A percentile compares a stretch with the other conserved stretches of the same genome.
phyloP scores from a whole-genome alignment of 192 early-diverging fungal species.

The Rhizophagus prolifer region DNA sequence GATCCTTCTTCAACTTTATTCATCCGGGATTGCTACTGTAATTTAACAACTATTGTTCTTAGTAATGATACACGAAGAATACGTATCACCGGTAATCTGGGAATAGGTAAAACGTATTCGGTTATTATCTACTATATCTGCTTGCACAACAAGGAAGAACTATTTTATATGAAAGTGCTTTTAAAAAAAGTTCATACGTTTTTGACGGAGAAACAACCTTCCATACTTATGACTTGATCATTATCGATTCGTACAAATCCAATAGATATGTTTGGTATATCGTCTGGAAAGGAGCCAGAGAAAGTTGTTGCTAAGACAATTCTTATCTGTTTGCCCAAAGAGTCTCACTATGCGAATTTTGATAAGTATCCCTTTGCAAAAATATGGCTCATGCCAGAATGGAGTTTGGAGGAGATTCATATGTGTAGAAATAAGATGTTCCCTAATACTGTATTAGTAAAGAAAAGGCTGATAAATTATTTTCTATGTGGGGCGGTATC shows the following conservation, averaged over 20 bases:
- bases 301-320: background rate
- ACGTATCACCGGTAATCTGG: constrained; percentile 21
- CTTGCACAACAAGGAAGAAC: constrained; percentile 11
- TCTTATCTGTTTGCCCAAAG: constrained; percentile 14
- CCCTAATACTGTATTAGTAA: background rate
- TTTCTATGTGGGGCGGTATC: constrained; percentile 10
- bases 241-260: background rate
- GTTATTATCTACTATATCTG: constrained; percentile 19
- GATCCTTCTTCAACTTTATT: background rate
- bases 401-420: constrained; percentile 11
- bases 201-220: background rate
- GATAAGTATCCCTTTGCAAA: background rate
- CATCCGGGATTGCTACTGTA: constrained; percentile 11
- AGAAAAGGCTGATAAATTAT: background rate
- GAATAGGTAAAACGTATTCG: constrained; percentile 21
- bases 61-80: background rate
- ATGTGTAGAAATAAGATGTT: constrained; percentile 9
- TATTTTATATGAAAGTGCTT: background rate
- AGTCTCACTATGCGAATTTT: constrained; percentile 4
- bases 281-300: background rate
- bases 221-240: background rate
- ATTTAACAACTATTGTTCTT: constrained; percentile 8
- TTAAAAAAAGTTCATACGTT: background rate
- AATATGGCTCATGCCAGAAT: constrained; percentile 21
- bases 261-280: constrained; percentile 9